A percentile compares a stretch with the other conserved stretches of the same genome.
Evolutionary conservation across 164 flowering plant species (phyloP).

Genomic region (Brasenia schreberi): DNA sequence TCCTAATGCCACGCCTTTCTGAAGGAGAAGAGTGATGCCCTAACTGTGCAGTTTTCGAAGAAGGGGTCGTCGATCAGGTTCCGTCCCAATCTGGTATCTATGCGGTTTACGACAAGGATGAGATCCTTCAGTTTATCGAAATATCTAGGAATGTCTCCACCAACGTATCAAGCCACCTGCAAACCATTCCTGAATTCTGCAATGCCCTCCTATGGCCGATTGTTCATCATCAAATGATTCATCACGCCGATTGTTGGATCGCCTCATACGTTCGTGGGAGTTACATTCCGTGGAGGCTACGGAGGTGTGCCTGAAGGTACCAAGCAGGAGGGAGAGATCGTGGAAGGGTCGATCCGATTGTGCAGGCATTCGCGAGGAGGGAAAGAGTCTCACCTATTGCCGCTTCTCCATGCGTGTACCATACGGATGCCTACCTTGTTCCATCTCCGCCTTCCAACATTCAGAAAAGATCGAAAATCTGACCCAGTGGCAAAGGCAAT

Average conservation of each 20-base stretch:
- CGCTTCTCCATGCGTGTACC: too few species aligned
- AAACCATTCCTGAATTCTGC: slow-evolving; percentile 70
- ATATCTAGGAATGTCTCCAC: slow-evolving; percentile 61
- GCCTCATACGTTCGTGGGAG: slow-evolving; percentile 4
- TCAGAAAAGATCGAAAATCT: too few species aligned
- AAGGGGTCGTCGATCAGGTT: slow-evolving; percentile 15
- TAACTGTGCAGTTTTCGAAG: too few species aligned
- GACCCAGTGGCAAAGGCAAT: too few species aligned
- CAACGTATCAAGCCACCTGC: slow-evolving; percentile 45
- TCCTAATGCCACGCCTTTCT: too few species aligned
- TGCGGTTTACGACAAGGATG: slow-evolving; percentile 54
- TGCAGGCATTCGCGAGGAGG: too few species aligned
- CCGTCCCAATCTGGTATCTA: slow-evolving; percentile 68
- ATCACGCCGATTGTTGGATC: background rate
- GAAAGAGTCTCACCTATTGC: too few species aligned
- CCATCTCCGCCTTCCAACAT: too few species aligned
- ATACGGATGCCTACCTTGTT: too few species aligned
- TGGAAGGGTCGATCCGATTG: too few species aligned
- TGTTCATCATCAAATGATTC: background rate
- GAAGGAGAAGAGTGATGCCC: too few species aligned
- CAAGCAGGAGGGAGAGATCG: background rate
- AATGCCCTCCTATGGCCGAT: slow-evolving; percentile 32
- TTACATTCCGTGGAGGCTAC: background rate
- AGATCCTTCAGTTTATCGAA: slow-evolving; percentile 74
- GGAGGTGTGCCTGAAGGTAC: background rate